phyloP scores from a whole-genome alignment of 306 rosid genomes.

The Fragaria iinumae region DNA sequence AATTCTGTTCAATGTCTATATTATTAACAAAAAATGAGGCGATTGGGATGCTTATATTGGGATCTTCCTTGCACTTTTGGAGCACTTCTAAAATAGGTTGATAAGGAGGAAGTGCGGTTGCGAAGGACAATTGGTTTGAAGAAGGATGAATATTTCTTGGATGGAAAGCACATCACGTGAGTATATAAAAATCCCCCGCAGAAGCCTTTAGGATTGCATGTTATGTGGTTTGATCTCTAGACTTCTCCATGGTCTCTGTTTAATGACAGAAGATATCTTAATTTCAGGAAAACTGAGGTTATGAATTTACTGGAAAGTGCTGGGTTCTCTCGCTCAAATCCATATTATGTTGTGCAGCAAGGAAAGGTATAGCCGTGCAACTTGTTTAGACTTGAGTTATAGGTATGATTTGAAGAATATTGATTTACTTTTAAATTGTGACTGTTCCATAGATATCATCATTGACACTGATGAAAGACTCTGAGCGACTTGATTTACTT shows the following conservation, averaged over 20 bases:
- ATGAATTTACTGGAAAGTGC: conserved; percentile 99
- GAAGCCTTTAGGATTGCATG: background rate
- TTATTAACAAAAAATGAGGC: background rate
- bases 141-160: conserved; percentile 91
- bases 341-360: conserved; percentile 98
- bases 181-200: conserved; percentile 19
- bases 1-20: background rate
- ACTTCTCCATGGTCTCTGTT: conserved; percentile 14
- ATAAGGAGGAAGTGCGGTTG: conserved; percentile 95
- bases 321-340: conserved; percentile 98
- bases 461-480: conserved; percentile 92
- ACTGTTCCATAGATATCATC: conserved; percentile 69
- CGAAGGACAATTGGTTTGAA: conserved; percentile 85
- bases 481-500: conserved; percentile 86
- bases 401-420: conserved; percentile 15
- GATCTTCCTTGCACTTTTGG: background rate
- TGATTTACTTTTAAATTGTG: background rate
- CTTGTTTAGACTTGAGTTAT: conserved; percentile 26
- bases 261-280: conserved; percentile 8
- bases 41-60: conserved; percentile 9
- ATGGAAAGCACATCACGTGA: conserved; percentile 98
- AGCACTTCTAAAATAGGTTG: conserved; percentile 58
- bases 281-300: conserved; percentile 88
- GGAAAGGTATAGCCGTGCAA: conserved; percentile 66
- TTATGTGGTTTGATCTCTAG: background rate